Base-by-base conservation (phyloP, 176 grass and related monocot species). In the Olyra latifolia region DNA sequence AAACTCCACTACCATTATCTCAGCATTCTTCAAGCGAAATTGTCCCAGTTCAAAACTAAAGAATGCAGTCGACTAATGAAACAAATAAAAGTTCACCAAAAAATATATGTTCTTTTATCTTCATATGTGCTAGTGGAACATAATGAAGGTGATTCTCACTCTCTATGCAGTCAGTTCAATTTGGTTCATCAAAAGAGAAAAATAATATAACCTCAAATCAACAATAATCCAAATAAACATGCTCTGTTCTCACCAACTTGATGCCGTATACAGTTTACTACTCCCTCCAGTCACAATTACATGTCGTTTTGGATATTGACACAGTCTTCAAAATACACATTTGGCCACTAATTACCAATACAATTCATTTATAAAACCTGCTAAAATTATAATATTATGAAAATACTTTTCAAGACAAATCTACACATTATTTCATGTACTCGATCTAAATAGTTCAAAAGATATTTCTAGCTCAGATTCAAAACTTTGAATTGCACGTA, bases 41-140 rank as follows among this genome's bases (percentile, higher is more conserved):
- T 60, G 66, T 64, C 40, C 10, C 11, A 19, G 39, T 80, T 29
- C 38, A 68, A 62, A 68, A 81, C 16, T 8, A 19, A 52, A 78
- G 20, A 56, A 63, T 42, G 42, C 16, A 69, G 8, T 24, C 7
- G 57, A 41, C 62, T 58, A 67, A 86, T 42, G 75, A 17, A 56
- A 49, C 20, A 2, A 73, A 71, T 32, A 57, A 19, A 20, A 65
- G 54, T 53, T 67, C 14, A 23, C 43, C 49, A 12, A 32, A 43
- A 12, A 32, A 43, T n/a, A 35, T 46, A 46, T 64, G 12, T 64
- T 50, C 42, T 59, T 68, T 70, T 46, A 55, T 85, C 38, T 53
- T 78, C 69, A 71, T 44, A 45, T 30, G 47, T 65, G 30, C 56
- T 64, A 64, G 8, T 64, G 35, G 46, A 73, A 23, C 48, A 62